These are phyloP conservation scores for Pulveroboletus sp. DNA, from an alignment of 768 basidiomycete species.

Conservation along the genomic window DNA sequence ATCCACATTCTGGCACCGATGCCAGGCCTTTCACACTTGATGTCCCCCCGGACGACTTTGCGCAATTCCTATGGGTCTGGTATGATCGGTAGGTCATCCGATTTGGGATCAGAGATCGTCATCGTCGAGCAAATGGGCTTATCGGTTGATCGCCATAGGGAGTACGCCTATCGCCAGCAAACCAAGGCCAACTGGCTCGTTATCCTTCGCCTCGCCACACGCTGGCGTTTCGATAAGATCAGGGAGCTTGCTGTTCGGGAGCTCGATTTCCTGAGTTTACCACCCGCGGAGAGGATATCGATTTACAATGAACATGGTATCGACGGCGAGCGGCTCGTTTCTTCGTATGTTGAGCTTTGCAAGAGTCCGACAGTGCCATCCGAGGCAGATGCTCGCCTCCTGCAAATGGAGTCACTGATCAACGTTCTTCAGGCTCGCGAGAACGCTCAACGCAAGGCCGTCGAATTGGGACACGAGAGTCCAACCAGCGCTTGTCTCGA, in stretches of 20 bases:
- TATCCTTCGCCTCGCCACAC: conserved; percentile 52
- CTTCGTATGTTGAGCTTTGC: conserved; percentile 52
- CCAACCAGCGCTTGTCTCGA: conserved; percentile 34
- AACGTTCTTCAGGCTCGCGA: conserved; percentile 57
- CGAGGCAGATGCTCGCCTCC: conserved; percentile 48
- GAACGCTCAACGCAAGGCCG: conserved; percentile 36
- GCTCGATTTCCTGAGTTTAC: conserved; percentile 45
- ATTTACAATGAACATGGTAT: conserved; percentile 55
- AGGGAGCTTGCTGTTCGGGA: conserved; percentile 52
- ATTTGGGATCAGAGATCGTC: background rate
- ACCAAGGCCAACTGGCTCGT: conserved; percentile 48
- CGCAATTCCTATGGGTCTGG: conserved; percentile 54
- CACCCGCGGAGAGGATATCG: conserved; percentile 51
- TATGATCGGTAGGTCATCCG: conserved; percentile 46
- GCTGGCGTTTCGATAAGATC: conserved; percentile 56
- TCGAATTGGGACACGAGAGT: conserved; percentile 24
- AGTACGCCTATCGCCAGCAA: conserved; percentile 52
- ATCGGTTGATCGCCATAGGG: conserved; percentile 31
- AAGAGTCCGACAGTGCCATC: conserved; percentile 49
- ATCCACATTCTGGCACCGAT: conserved; percentile 34
- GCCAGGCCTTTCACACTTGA: conserved; percentile 43
- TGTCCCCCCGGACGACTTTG: conserved; percentile 43
- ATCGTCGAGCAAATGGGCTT: background rate
- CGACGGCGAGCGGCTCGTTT: conserved; percentile 48
- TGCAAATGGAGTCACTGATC: conserved; percentile 56